These are phyloP conservation scores for Lachnellula hyalina DNA, from an alignment of 2,329 filamentous ascomycete genomes.

Conservation along the genomic window DNA sequence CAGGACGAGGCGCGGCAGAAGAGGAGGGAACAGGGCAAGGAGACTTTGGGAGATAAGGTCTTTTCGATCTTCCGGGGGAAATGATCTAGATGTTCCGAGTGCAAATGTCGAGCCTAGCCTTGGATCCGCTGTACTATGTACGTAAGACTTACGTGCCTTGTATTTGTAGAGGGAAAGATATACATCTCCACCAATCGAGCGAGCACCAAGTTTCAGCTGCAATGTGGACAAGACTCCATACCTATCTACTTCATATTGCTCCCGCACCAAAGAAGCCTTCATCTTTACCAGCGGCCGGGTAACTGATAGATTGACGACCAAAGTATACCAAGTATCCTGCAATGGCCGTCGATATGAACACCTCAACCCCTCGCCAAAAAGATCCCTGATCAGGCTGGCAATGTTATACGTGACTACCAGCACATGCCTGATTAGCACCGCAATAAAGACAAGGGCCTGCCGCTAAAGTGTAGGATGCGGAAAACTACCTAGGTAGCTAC, in stretches of 20 bases:
- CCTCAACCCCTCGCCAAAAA: not conserved
- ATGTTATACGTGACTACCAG: not conserved
- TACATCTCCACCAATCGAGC: slow-evolving; percentile 1
- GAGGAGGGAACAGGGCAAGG: slow-evolving; percentile 49
- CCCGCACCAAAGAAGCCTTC: not conserved
- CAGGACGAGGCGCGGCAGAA: slow-evolving; percentile 49
- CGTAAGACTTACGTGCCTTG: not conserved
- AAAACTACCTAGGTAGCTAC: too few relatives aligned
- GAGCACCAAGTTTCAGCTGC: not conserved
- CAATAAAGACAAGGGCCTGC: too few relatives aligned
- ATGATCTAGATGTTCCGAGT: slow-evolving; percentile 2
- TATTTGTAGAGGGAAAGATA: not conserved
- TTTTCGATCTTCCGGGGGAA: slow-evolving; percentile 26
- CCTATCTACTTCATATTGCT: not conserved
- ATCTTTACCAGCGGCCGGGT: not conserved
- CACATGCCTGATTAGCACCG: too few relatives aligned
- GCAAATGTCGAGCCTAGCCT: not conserved
- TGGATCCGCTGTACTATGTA: not conserved
- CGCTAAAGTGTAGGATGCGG: too few relatives aligned
- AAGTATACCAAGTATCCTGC: not conserved
- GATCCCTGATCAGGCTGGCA: not conserved
- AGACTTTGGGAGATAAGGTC: slow-evolving; percentile 39
- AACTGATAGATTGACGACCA: not conserved
- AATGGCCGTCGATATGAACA: not conserved
- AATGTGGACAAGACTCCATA: not conserved